Evolutionary conservation across 192 early-diverging fungal species (phyloP), one percentile per base, ranked within the genome.

Genomic region (Gryganskiella cystojenkinii): DNA sequence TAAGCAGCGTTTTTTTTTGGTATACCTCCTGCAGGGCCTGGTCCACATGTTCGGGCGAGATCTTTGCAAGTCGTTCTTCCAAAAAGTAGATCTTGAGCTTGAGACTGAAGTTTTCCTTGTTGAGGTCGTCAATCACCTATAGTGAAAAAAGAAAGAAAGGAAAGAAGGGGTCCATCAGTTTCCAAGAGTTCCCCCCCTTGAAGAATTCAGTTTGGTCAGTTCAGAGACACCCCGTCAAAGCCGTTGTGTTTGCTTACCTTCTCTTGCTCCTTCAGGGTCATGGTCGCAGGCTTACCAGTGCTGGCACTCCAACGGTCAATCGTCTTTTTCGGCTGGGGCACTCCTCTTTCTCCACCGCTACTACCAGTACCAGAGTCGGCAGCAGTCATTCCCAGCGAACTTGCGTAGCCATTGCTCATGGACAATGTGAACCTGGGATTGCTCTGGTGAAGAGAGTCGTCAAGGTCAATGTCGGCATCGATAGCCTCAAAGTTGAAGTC

Each of bases 71-170:
- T 19, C 80, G 67, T 31, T 86, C 82, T 54, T 89, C 84, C 44
- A 89, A 56, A 65, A 71, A 86, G 56, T 83, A 88, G 3, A 87
- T 70, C 33, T 85, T 81, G 42, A 89, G 45, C 57, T 89, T 87
- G 31, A 89, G 71, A 45, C 78, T 65, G 61, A 87, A 88, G 35
- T 81, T 85, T 11, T 88, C 84, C 53, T 89, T 86, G 25, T 84
- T 78, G 10, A 88, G 71, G 25, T 81, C 78, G 61, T 89, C 85
- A 68, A 89, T 83, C 3, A 76, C 71, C 86, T 89, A 75, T 28
- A 19, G 35, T 19, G 17, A 27, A 54, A 15, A 37, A 61, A 47
- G 47, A 24, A 33, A 27, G 49, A 30, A n/a, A n/a, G n/a, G n/a
- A n/a, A n/a, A n/a, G n/a, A n/a, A n/a, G n/a, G n/a, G n/a, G n/a